Evolutionary conservation across 345 rosid genomes (phyloP).

Genomic region (Balakata baccata): DNA sequence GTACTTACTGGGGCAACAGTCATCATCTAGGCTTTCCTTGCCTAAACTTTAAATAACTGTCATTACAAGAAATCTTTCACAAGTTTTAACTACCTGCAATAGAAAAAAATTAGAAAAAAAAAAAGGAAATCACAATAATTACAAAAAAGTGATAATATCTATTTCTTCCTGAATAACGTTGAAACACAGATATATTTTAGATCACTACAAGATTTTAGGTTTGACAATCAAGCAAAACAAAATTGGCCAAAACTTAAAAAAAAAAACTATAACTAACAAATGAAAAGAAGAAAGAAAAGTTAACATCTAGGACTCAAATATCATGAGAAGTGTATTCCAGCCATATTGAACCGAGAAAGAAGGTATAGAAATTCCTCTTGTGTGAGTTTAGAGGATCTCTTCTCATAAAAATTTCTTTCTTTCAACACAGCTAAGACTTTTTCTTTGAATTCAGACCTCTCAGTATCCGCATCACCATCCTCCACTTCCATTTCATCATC

Average conservation of each 20-base stretch:
- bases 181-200: not conserved
- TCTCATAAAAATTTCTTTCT: constrained; percentile 66
- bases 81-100: not conserved
- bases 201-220: not conserved
- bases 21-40: not conserved
- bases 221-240: not conserved
- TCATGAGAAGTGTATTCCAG: constrained; percentile 72
- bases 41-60: not conserved
- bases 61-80: not conserved
- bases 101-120: not conserved
- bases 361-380: constrained; percentile 80
- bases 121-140: not conserved
- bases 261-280: not conserved
- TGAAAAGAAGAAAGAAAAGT: not conserved
- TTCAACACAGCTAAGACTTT: constrained; percentile 61
- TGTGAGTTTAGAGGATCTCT: constrained; percentile 69
- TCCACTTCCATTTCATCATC: constrained; percentile 51
- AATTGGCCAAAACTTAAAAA: constrained; percentile 6
- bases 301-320: not conserved
- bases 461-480: constrained; percentile 43
- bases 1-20: no score
- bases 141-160: not conserved
- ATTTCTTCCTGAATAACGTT: constrained; percentile 3
- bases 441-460: constrained; percentile 59
- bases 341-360: constrained; percentile 80